These are phyloP conservation scores for Tripterygium wilfordii DNA, from an alignment of 177 flowering plant genomes.

Conservation along the genomic window DNA sequence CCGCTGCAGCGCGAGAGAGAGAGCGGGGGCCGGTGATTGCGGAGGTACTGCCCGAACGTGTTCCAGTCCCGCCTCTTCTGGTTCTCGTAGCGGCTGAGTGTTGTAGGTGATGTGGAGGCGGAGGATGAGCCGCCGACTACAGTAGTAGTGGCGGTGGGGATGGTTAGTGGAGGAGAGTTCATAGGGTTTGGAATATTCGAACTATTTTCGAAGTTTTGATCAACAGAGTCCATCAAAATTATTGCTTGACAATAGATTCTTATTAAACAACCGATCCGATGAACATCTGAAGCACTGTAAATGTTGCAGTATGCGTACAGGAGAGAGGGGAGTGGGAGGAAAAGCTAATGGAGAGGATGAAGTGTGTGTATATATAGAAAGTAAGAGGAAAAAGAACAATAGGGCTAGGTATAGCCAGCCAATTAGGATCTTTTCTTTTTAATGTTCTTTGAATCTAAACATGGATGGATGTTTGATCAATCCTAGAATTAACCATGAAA, in stretches of 20 bases:
- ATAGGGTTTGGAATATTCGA: no score
- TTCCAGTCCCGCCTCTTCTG: conserved; percentile 43
- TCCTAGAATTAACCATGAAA: conserved; percentile 2
- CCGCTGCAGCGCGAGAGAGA: conserved; percentile 37
- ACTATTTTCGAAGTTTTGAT: no score
- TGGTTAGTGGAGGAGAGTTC: conserved; percentile 1
- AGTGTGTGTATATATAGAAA: no score
- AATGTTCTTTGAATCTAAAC: not conserved
- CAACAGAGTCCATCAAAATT: no score
- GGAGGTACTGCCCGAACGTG: conserved; percentile 37
- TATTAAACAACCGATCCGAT: no score
- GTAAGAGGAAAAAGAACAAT: no score
- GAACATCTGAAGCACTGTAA: not conserved
- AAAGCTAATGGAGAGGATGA: not conserved
- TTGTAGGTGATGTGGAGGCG: conserved; percentile 15
- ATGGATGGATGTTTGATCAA: conserved; percentile 2
- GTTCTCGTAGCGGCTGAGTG: conserved; percentile 40
- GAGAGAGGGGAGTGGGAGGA: not conserved
- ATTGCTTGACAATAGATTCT: no score
- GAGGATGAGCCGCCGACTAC: conserved; percentile 10
- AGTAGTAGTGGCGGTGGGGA: not conserved
- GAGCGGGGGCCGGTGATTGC: conserved; percentile 35
- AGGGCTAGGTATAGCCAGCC: not conserved
- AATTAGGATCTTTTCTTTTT: not conserved
- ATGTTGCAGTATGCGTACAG: not conserved